These are phyloP conservation scores for Leptodontidium sp. DNA, from an alignment of 2,329 filamentous ascomycete genomes.

Conservation along the genomic window DNA sequence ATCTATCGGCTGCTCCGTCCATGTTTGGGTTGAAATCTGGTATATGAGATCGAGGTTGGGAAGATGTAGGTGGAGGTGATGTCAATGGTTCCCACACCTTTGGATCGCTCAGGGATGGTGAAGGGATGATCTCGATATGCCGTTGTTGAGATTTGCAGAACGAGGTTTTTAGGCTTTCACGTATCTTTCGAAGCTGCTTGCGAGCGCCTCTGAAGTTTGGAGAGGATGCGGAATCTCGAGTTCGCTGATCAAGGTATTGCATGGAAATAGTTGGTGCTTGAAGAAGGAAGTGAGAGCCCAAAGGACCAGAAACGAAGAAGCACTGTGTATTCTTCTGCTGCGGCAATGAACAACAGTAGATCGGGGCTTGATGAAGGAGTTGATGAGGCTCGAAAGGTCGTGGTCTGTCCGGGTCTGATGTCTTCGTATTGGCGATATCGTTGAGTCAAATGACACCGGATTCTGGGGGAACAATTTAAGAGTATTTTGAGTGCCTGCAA, in stretches of 20 bases:
- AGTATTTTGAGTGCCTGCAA: neutral
- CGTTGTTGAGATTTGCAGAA: slow-evolving; percentile 32
- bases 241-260: neutral
- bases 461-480: neutral
- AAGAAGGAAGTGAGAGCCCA: neutral
- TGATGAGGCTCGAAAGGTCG: neutral
- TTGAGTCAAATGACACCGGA: neutral
- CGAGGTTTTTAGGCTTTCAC: slow-evolving; percentile 30
- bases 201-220: slow-evolving; percentile 31
- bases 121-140: slow-evolving; percentile 26
- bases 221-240: slow-evolving; percentile 27
- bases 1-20: slow-evolving; percentile 44
- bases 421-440: neutral
- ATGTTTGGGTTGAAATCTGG: slow-evolving; percentile 27
- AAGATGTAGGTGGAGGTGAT: neutral
- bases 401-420: neutral
- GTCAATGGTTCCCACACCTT: slow-evolving; percentile 24
- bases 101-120: slow-evolving; percentile 28
- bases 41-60: neutral
- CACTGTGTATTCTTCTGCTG: neutral
- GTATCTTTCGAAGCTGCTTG: slow-evolving; percentile 36
- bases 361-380: neutral
- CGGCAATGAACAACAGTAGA: neutral
- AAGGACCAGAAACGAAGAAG: neutral
- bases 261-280: slow-evolving; percentile 6